A percentile compares a stretch with the other conserved stretches of the same genome.
phyloP scores from a whole-genome alignment of 2,329 filamentous ascomycete species.

The Stagonosporopsis rhizophila region DNA sequence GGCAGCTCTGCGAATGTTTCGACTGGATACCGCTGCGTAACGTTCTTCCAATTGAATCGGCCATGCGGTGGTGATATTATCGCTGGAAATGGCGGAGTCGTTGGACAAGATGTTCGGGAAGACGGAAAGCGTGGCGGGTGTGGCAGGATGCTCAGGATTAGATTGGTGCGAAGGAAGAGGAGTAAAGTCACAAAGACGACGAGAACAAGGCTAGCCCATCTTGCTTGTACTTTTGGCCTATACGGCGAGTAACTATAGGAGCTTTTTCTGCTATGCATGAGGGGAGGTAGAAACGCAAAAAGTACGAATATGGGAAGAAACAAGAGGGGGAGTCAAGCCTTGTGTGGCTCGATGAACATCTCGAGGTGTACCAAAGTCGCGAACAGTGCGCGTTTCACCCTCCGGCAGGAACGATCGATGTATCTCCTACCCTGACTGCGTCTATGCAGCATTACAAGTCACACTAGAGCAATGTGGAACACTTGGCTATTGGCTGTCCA shows the following conservation, averaged over 20 bases:
- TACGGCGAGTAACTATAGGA: slow-evolving; percentile 16
- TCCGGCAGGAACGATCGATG: slow-evolving; percentile 1
- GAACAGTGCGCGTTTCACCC: slow-evolving; percentile 16
- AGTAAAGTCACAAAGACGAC: slow-evolving; percentile 20
- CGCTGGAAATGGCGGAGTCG: slow-evolving; percentile 22
- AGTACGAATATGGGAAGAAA: background rate
- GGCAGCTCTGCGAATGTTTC: slow-evolving; percentile 76
- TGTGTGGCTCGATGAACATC: slow-evolving; percentile 7
- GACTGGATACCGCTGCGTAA: slow-evolving; percentile 25
- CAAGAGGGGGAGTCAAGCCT: background rate
- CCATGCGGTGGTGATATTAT: slow-evolving; percentile 10
- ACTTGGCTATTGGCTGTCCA: slow-evolving; percentile 16
- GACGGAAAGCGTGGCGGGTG: slow-evolving; percentile 15
- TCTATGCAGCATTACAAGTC: slow-evolving; percentile 12
- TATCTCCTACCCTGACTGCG: slow-evolving; percentile 1
- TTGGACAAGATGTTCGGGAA: slow-evolving; percentile 24
- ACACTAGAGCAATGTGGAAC: slow-evolving; percentile 16
- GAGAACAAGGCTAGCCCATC: slow-evolving; percentile 23
- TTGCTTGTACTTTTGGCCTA: slow-evolving; percentile 18
- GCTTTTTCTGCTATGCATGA: slow-evolving; percentile 22
- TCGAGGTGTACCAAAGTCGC: background rate
- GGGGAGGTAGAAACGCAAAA: background rate
- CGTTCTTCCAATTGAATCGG: slow-evolving; percentile 24
- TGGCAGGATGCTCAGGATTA: slow-evolving; percentile 19
- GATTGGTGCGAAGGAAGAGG: slow-evolving; percentile 14